Conservation (phyloP, 1,284 basidiomycete species). For the Coniferiporia sulphurascens region DNA sequence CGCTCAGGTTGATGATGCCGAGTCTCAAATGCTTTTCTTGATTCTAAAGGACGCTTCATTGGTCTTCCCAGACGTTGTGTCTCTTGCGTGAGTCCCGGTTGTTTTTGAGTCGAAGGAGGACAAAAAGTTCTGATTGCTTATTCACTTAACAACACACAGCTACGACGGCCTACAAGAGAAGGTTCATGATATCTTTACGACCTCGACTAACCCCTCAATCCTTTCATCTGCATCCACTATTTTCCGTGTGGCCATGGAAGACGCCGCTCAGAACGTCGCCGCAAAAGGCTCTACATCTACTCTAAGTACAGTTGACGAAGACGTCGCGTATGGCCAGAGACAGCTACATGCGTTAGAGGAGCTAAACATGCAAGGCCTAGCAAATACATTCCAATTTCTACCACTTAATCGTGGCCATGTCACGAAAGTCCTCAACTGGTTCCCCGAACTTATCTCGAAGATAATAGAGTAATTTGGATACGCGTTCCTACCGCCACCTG, state of each 20-base stretch:
- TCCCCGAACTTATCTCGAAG: constrained; percentile 56
- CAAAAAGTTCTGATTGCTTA: too few species aligned
- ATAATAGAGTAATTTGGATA: constrained; percentile 37
- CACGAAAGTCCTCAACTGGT: constrained; percentile 67
- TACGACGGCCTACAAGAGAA: constrained; percentile 78
- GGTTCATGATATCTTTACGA: constrained; percentile 72
- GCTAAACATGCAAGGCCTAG: constrained; percentile 64
- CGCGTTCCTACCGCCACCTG: neutral
- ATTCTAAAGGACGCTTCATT: constrained; percentile 73
- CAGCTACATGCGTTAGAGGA: constrained; percentile 59
- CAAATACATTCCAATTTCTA: constrained; percentile 64
- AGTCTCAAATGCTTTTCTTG: constrained; percentile 77
- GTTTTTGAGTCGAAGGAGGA: too few species aligned
- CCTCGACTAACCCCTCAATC: constrained; percentile 67
- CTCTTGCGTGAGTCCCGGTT: constrained; percentile 57
- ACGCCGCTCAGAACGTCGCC: constrained; percentile 38
- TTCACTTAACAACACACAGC: constrained; percentile 33
- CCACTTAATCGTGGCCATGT: constrained; percentile 52
- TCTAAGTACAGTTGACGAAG: constrained; percentile 58
- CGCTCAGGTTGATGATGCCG: constrained; percentile 77
- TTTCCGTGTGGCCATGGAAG: constrained; percentile 63
- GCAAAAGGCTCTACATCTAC: constrained; percentile 58
- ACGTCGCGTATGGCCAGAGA: constrained; percentile 33
- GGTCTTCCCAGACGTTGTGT: constrained; percentile 69
- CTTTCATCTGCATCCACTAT: constrained; percentile 70